Percentiles rank a stretch among this genome's conserved stretches.
These are phyloP conservation scores for Aspergillus hancockii DNA, from an alignment of 495 filamentous ascomycete species.

Conservation along the genomic window DNA sequence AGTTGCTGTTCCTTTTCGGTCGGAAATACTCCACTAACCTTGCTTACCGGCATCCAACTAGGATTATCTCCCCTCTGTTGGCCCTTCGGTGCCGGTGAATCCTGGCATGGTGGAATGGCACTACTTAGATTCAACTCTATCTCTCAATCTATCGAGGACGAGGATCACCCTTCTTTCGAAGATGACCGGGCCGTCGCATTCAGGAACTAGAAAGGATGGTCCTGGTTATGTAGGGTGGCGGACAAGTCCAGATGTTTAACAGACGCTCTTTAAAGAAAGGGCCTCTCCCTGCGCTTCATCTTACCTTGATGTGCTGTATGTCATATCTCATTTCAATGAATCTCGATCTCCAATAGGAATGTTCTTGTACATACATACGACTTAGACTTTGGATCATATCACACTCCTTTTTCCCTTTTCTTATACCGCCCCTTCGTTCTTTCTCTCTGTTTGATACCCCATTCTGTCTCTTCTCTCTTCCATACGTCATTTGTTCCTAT, in stretches of 20 bases:
- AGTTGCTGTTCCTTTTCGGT: constrained; percentile 12
- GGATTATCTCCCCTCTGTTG: constrained; percentile 9
- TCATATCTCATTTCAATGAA: background rate
- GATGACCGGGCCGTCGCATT: constrained; percentile 16
- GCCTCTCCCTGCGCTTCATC: constrained; percentile 12
- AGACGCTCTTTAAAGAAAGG: constrained; percentile 22
- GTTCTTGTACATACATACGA: constrained; percentile 18
- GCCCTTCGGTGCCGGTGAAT: constrained; percentile 17
- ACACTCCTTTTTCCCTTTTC: background rate
- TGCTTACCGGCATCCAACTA: constrained; percentile 17
- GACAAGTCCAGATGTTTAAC: constrained; percentile 23
- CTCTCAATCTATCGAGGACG: constrained; percentile 28
- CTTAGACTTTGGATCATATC: background rate
- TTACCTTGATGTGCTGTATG: constrained; percentile 7
- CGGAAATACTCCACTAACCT: constrained; percentile 22
- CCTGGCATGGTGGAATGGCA: constrained; percentile 18
- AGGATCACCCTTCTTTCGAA: constrained; percentile 19
- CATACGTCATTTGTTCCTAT: background rate
- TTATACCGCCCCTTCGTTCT: background rate
- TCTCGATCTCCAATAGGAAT: constrained; percentile 8
- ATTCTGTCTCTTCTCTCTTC: background rate
- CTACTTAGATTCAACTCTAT: constrained; percentile 30
- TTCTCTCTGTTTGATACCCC: constrained; percentile 7
- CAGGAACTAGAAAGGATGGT: constrained; percentile 10
- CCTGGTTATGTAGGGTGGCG: constrained; percentile 22